These are phyloP conservation scores for Schwanniomyces vanrijiae DNA, from an alignment of 805 yeast species.

Conservation along the genomic window DNA sequence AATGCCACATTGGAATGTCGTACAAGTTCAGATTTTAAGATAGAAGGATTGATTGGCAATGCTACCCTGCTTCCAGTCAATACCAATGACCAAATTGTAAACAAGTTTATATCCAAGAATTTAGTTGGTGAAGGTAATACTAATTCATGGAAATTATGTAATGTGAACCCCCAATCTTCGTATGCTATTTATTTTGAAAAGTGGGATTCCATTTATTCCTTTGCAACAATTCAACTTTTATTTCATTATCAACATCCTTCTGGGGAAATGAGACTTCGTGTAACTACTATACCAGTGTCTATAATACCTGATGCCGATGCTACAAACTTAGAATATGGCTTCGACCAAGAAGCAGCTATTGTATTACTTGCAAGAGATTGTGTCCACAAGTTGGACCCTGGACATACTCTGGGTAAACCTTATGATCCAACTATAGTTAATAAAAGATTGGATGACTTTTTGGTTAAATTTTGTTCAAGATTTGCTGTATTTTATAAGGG, in stretches of 20 bases:
- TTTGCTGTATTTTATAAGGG: slow-evolving; percentile 47
- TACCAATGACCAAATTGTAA: slow-evolving; percentile 21
- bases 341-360: slow-evolving; percentile 72
- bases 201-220: slow-evolving; percentile 28
- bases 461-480: slow-evolving; percentile 34
- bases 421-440: slow-evolving; percentile 26
- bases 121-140: slow-evolving; percentile 52
- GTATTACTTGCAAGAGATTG: slow-evolving; percentile 60
- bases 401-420: slow-evolving; percentile 9
- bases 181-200: slow-evolving; percentile 61
- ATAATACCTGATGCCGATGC: slow-evolving; percentile 41
- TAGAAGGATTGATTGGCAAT: slow-evolving; percentile 65
- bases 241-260: slow-evolving; percentile 63
- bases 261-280: slow-evolving; percentile 57
- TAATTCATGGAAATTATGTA: slow-evolving; percentile 60
- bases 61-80: slow-evolving; percentile 46
- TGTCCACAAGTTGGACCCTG: slow-evolving; percentile 37
- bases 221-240: slow-evolving; percentile 50
- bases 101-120: slow-evolving; percentile 29
- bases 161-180: slow-evolving; percentile 55
- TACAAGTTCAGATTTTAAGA: slow-evolving; percentile 47
- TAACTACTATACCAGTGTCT: slow-evolving; percentile 55
- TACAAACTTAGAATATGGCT: slow-evolving; percentile 44
- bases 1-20: slow-evolving; percentile 62
- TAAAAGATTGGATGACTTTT: slow-evolving; percentile 40